Evolutionary conservation across 2,329 filamentous ascomycete species (phyloP), one percentile per base, ranked within the genome.

Genomic region (Neonectria magnoliae): DNA sequence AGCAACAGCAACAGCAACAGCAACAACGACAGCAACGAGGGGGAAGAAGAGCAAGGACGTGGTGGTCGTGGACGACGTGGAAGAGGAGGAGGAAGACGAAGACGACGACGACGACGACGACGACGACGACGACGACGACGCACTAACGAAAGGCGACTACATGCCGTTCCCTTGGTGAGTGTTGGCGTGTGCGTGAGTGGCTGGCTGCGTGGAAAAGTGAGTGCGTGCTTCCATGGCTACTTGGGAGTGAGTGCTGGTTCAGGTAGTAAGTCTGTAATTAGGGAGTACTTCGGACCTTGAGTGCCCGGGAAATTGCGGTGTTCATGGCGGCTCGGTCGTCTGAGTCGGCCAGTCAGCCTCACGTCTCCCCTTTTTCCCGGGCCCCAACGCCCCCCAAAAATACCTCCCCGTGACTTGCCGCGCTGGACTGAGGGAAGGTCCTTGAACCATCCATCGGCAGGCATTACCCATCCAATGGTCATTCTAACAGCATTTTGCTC

Each of bases 291-390:
- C n/a, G n/a, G n/a, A n/a, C n/a, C n/a, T n/a, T n/a, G 25, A 25
- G 25, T 25, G 25, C 25, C 25, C 52, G 68, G 71, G 71, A 73
- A 71, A 74, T 74, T 73, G 65, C 67, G 66, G 66, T 68, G 69
- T 74, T 62, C 68, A 74, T 73, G 72, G 69, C 67, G 67, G 71
- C 69, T 73, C 60, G 64, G 57, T 68, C 62, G 66, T 67, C 71
- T 67, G 68, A 71, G 67, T 65, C 60, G 65, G 60, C 71, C 68
- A 73, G 62, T 70, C 64, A 70, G 68, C 70, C 61, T 63, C 65
- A 38, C 31, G 62, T 66, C 62, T 71, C 70, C 67, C 66, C 68
- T 67, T 72, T 72, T 68, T 68, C 42, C 42, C 41, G 20, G 54
- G 41, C 20, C 14, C 36, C 33, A 53, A 38, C 36, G 33, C 52